Evolutionary conservation across 164 flowering plant species (phyloP), one percentile per base, ranked within the genome.

Genomic region (Platanus orientalis): DNA sequence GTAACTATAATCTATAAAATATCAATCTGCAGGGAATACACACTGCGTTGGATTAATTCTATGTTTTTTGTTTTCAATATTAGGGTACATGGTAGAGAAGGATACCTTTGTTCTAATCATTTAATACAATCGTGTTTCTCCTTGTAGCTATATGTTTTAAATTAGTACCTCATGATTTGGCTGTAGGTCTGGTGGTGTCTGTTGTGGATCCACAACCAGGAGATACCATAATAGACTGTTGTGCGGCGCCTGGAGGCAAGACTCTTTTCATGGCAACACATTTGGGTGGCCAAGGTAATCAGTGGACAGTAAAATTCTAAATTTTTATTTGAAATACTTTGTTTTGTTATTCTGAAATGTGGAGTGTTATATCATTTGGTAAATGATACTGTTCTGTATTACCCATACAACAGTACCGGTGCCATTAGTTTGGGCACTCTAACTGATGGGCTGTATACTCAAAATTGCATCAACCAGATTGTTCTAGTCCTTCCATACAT

Each of bases 201-300:
- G 70, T 92, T 69, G 76, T 88, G 63, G 86, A 92, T 69, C 96
- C 98, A 72, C 85, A 79, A 58, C 95, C 90, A 30, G 95, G 92
- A 57, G 95, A 92, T 30, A 75, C 68, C 65, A 81, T 92, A 52
- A 53, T 89, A 57, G 96, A 92, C 66, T 88, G 95, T 61, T 92
- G 96, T 80, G 98, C 98, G 75, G 96, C 96, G 64, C 98, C 96
- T 53, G 98, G 98, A 64, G 98, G 98, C 72, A 92, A 92, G 84
- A 89, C 96, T 23, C 83, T 89, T 61, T 88, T 81, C 76, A 86
- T 89, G 91, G 98, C 96, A 58, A 83, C 98, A 62, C 71, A 70
- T 54, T 61, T 92, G 72, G 68, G 70, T 54, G 88, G 88, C 57
- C 76, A 73, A 76, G 98, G 96, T 92, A 77, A 56, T 66, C 14